phyloP scores from a whole-genome alignment of 1,139 yeast genomes.

The Nakaseomyces nivariensis region DNA sequence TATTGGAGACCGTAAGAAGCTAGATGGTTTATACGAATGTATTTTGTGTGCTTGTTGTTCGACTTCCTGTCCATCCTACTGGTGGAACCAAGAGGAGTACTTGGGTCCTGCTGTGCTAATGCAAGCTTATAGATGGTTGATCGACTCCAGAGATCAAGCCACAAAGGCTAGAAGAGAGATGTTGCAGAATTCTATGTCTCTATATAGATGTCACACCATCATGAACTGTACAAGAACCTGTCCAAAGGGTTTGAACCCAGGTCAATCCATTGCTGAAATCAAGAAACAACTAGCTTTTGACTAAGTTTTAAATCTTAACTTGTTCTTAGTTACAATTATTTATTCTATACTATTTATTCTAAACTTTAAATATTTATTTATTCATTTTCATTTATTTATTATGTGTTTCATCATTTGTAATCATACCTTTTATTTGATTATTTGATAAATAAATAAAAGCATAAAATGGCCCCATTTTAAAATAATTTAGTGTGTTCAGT shows the following conservation, averaged over 20 bases:
- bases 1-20: conserved; percentile 87
- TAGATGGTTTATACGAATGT: conserved; percentile 96
- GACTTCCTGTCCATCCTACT: conserved; percentile 97
- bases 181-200: conserved; percentile 94
- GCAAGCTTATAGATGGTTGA: conserved; percentile 99
- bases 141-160: conserved; percentile 95
- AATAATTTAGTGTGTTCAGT: too few species aligned
- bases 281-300: conserved; percentile 80
- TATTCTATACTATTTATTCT: too few species aligned
- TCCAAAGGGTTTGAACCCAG: conserved; percentile 99
- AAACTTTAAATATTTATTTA: neutral
- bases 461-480: too few species aligned
- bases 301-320: conserved; percentile 30
- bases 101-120: conserved; percentile 96
- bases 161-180: conserved; percentile 69
- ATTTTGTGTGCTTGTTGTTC: conserved; percentile 98
- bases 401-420: too few species aligned
- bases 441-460: too few species aligned
- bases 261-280: conserved; percentile 93
- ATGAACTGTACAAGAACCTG: conserved; percentile 98
- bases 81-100: conserved; percentile 99
- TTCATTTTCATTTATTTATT: neutral
- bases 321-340: too few species aligned
- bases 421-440: too few species aligned
- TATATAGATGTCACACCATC: conserved; percentile 98